Evolutionary conservation across 2,329 filamentous ascomycete species (phyloP).

Genomic region (Trichoderma sp.): DNA sequence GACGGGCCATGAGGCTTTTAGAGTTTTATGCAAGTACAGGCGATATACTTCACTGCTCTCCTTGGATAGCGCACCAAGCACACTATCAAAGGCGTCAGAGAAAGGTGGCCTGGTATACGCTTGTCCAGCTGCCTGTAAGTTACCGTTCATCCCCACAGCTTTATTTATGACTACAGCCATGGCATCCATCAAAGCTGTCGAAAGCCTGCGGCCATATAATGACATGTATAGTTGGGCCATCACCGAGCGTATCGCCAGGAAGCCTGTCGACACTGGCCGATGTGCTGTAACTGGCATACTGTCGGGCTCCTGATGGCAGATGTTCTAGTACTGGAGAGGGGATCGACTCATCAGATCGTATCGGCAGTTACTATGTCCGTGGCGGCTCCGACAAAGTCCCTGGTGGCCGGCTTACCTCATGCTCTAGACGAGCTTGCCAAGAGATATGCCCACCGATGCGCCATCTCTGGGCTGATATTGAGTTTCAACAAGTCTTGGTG

Average conservation of each 20-base stretch:
- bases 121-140: too few relatives aligned
- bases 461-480: neutral
- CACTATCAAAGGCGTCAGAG: too few relatives aligned
- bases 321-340: neutral
- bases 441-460: neutral
- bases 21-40: too few relatives aligned
- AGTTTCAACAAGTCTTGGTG: neutral
- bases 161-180: too few relatives aligned
- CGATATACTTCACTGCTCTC: too few relatives aligned
- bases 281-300: neutral
- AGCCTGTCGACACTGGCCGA: neutral
- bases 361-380: neutral
- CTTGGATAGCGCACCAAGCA: too few relatives aligned
- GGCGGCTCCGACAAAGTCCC: neutral
- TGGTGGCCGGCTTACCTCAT: neutral
- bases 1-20: too few relatives aligned
- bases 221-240: too few relatives aligned
- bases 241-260: neutral
- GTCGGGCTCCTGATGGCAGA: neutral
- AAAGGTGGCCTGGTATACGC: too few relatives aligned
- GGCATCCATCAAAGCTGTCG: too few relatives aligned
- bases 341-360: neutral
- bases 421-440: neutral
- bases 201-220: too few relatives aligned
- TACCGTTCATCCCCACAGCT: too few relatives aligned